Base-by-base conservation (phyloP, 108 stramenopile genomes). In the Skeletonema menzelii region DNA sequence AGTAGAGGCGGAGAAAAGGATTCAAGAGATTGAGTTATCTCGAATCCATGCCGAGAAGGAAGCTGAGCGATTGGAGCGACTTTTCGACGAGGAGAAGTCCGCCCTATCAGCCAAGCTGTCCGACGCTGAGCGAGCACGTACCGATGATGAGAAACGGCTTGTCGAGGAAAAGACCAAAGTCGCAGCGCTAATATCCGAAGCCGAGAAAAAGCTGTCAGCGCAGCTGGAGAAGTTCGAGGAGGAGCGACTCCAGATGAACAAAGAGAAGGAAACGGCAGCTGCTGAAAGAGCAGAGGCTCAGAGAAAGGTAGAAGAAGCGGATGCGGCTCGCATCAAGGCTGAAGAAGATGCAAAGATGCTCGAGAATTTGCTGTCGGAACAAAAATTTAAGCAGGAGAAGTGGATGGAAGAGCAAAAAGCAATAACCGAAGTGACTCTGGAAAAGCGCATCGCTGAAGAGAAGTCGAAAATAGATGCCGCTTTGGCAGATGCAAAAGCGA, bases 241-340 rank as follows among this genome's bases (percentile, higher is more conserved):
- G 19, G 59, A 60, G 34, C 19, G 37, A 20, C 59, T 34, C 6
- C 34, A 19, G 11, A 60, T 60, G 59, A 35, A 34, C 17, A 2
- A 31, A 35, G 59, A 60, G 19, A 60, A 35, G 59, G 59, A 31
- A 34, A 60, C 14, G 22, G 49, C 49, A 53, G 19, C 49, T 53
- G 49, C 49, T 20, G 22, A 53, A 22, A 53, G 40, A 42, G 3
- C 40, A 3, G 40, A 42, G 15, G 40, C 40, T n/a, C 40, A n/a
- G 40, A 42, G 15, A 5, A 42, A n/a, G 40, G 40, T 53, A 22
- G 49, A 4, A 53, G 49, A 53, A 24, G 49, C 49, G 1, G 22
- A 53, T 53, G 19, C 22, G 4, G 49, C 49, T 24, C 49, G 49
- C 22, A 53, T 53, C 20, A 53, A 53, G 49, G 49, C 49, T 2